phyloP scores from a whole-genome alignment of 2,329 filamentous ascomycete species.

The Cadophora luteo-olivacea region DNA sequence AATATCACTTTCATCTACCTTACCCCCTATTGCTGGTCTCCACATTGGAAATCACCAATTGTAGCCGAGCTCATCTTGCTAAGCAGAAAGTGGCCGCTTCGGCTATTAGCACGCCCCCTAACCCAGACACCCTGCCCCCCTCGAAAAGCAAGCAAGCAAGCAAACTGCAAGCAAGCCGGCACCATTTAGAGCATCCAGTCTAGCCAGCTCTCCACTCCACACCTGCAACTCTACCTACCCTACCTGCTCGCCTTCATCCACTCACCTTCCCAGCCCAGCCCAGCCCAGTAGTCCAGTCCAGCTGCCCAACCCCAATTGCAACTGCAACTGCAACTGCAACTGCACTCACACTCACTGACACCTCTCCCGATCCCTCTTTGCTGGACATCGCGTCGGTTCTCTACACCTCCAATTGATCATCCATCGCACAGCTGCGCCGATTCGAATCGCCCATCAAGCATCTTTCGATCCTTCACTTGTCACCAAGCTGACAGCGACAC shows the following conservation, averaged over 20 bases:
- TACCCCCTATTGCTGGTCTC: neutral
- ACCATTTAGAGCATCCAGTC: neutral
- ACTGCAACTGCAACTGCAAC: neutral
- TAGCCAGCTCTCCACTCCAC: neutral
- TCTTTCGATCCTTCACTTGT: conserved; percentile 1
- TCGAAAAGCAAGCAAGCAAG: neutral
- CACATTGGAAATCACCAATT: neutral
- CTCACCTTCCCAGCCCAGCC: neutral
- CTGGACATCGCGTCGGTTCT: conserved; percentile 11
- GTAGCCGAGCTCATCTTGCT: neutral
- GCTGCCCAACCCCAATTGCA: neutral
- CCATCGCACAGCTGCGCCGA: conserved; percentile 9
- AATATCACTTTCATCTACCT: neutral
- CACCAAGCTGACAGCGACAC: conserved; percentile 5
- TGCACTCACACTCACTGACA: neutral
- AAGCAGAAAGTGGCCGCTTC: conserved; percentile 1
- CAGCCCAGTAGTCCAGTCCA: neutral
- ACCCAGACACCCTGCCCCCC: neutral
- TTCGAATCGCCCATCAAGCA: neutral
- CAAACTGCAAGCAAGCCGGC: neutral
- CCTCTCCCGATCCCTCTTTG: neutral
- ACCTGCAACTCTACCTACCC: no score
- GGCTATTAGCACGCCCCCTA: neutral
- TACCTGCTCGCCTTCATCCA: neutral
- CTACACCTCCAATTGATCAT: conserved; percentile 5